phyloP scores from a whole-genome alignment of 805 yeast genomes.

The Saturnispora saitoi region DNA sequence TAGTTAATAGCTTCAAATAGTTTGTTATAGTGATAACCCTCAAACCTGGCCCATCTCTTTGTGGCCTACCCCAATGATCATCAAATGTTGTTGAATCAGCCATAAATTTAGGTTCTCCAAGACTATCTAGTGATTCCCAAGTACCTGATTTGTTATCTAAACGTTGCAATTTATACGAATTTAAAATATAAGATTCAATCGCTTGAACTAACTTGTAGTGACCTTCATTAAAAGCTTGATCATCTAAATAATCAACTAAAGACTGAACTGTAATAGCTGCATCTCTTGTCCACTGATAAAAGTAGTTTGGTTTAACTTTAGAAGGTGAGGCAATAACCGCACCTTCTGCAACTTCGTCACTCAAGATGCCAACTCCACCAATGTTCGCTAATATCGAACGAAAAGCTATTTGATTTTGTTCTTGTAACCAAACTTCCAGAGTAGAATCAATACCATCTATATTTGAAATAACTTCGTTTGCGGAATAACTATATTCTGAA shows the following conservation, averaged over 20 bases:
- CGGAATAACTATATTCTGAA: neutral
- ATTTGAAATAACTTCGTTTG: neutral
- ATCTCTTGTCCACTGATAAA: constrained; percentile 86
- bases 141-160: constrained; percentile 61
- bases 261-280: constrained; percentile 73
- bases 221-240: constrained; percentile 23
- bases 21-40: constrained; percentile 57
- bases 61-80: constrained; percentile 88
- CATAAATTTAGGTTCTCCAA: constrained; percentile 88
- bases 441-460: constrained; percentile 15
- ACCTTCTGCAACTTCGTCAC: constrained; percentile 45
- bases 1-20: constrained; percentile 39
- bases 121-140: constrained; percentile 42
- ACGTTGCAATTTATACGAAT: constrained; percentile 54
- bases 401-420: constrained; percentile 37
- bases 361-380: constrained; percentile 37
- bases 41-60: constrained; percentile 89
- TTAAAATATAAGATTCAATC: constrained; percentile 56
- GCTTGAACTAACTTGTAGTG: constrained; percentile 15
- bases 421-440: constrained; percentile 41
- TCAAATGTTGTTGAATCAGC: constrained; percentile 56
- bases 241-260: constrained; percentile 47
- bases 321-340: constrained; percentile 85
- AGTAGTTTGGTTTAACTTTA: constrained; percentile 61
- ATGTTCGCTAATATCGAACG: constrained; percentile 43